Evolutionary conservation across 345 rosid species (phyloP).

Genomic region (Salix exigua): DNA sequence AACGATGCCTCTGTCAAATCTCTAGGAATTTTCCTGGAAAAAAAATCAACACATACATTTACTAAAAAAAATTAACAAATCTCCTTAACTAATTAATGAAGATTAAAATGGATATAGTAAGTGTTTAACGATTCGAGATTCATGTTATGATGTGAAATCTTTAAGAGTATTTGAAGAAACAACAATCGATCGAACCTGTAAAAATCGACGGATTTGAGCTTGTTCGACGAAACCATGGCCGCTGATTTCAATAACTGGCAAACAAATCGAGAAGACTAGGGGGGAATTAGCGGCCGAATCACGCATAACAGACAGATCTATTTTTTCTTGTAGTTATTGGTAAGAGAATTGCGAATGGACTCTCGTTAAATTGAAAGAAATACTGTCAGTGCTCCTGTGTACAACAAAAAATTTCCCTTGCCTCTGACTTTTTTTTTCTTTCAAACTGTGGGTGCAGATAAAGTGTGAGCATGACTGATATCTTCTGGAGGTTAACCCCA

Average conservation of each 20-base stretch:
- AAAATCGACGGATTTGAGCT: constrained; percentile 36
- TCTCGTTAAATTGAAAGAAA: too few species aligned
- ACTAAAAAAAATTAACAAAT: background rate
- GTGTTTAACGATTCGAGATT: background rate
- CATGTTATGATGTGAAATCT: background rate
- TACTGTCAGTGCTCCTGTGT: too few species aligned
- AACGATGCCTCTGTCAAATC: constrained; percentile 97
- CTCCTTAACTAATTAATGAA: background rate
- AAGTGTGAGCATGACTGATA: too few species aligned
- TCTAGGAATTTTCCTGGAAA: constrained; percentile 95
- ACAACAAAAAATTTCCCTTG: too few species aligned
- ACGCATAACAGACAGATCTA: background rate
- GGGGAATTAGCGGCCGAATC: background rate
- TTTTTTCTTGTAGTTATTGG: background rate
- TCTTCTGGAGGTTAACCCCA: too few species aligned
- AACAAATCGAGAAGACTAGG: background rate
- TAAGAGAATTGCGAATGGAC: background rate
- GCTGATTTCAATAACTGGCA: background rate
- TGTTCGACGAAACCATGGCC: constrained; percentile 27
- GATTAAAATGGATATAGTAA: background rate
- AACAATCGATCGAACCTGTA: constrained; percentile 19
- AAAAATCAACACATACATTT: background rate
- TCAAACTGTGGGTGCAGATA: too few species aligned
- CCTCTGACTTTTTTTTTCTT: too few species aligned
- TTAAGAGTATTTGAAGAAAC: background rate